A percentile compares a stretch with the other conserved stretches of the same genome.
Conservation (phyloP, 257 asterid genomes). For the Solanum chmielewskii region DNA sequence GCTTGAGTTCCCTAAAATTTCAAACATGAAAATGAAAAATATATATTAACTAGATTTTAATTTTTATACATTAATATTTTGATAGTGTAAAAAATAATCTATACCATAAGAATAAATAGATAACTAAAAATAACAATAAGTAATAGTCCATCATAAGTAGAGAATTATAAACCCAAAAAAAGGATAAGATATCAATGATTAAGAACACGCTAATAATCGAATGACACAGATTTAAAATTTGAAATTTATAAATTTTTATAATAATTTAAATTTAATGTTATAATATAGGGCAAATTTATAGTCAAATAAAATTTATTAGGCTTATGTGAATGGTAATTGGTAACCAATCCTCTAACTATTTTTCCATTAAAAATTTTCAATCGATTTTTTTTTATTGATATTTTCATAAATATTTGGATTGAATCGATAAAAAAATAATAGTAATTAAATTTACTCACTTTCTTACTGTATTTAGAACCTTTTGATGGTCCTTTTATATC, state of each 20-base stretch:
- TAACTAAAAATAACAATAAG: background rate
- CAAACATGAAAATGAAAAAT: background rate
- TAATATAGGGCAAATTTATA: too few relatives aligned
- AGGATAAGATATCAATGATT: background rate
- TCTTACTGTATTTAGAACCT: conserved; percentile 47
- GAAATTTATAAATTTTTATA: too few relatives aligned
- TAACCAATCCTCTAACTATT: background rate
- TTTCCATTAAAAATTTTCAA: background rate
- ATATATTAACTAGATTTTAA: background rate
- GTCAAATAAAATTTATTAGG: too few relatives aligned
- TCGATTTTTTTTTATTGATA: too few relatives aligned
- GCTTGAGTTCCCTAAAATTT: conserved; percentile 33
- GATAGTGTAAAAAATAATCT: background rate
- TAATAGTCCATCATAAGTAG: too few relatives aligned
- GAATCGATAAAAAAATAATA: background rate
- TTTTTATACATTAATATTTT: too few relatives aligned
- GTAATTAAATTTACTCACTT: conserved; percentile 22
- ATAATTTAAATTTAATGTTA: too few relatives aligned
- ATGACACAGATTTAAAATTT: too few relatives aligned
- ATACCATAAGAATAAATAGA: background rate
- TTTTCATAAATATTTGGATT: too few relatives aligned
- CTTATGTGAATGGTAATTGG: too few relatives aligned
- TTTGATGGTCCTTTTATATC: conserved; percentile 95
- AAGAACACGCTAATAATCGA: too few relatives aligned
- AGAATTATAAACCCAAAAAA: background rate